A percentile compares a stretch with the other conserved stretches of the same genome.
Evolutionary conservation across 306 rosid species (phyloP).

Genomic region (Biancaea sappan): DNA sequence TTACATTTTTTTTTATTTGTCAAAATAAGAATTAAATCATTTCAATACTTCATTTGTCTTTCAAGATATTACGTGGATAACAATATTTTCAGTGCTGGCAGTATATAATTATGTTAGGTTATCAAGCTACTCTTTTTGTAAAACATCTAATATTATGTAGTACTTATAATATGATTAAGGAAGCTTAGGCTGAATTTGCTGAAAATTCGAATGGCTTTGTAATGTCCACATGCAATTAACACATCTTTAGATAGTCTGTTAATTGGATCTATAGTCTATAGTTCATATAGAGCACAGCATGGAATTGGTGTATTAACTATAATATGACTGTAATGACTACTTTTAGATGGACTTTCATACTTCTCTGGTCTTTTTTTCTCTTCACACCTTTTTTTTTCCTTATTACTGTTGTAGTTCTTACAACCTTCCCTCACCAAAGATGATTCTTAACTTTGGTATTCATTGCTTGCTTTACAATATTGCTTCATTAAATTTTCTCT

Average conservation of each 20-base stretch:
- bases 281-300: slow-evolving; percentile 11
- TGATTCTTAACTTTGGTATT: slow-evolving; percentile 1
- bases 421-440: slow-evolving; percentile 1
- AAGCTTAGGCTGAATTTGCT: slow-evolving; percentile 24
- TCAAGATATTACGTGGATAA: not conserved
- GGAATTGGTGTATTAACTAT: slow-evolving; percentile 28
- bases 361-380: slow-evolving; percentile 26
- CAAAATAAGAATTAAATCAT: not conserved
- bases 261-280: slow-evolving; percentile 1
- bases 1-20: not conserved
- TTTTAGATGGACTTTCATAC: slow-evolving; percentile 34
- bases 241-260: slow-evolving; percentile 6
- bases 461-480: slow-evolving; percentile 22
- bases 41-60: not conserved
- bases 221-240: slow-evolving; percentile 2
- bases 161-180: slow-evolving; percentile 7
- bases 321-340: slow-evolving; percentile 9
- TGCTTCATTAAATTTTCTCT: slow-evolving; percentile 15
- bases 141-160: not conserved
- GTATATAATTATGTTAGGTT: not conserved
- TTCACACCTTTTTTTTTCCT: not conserved
- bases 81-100: not conserved
- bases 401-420: slow-evolving; percentile 21
- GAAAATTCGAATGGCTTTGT: slow-evolving; percentile 18
- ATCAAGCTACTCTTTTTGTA: not conserved